These are phyloP conservation scores for Durio zibethinus DNA, from an alignment of 345 rosid species.

Conservation along the genomic window DNA sequence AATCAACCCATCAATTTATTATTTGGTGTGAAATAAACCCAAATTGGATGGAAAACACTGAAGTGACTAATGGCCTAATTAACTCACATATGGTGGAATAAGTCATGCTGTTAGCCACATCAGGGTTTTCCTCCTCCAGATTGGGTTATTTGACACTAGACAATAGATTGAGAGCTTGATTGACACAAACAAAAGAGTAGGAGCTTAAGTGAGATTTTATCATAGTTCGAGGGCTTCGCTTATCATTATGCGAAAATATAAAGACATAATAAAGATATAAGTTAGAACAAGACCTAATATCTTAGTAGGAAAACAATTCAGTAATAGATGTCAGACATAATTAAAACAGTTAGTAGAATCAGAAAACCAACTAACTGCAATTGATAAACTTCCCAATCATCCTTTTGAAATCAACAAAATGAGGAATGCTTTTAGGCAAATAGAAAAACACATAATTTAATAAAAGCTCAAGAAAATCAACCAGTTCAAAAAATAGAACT, in stretches of 20 bases:
- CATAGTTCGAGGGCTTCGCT: neutral
- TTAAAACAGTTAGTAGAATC: neutral
- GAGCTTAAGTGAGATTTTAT: neutral
- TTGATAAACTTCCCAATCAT: neutral
- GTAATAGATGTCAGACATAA: neutral
- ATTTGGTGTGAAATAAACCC: neutral
- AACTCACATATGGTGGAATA: neutral
- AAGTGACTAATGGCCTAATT: neutral
- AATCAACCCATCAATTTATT: neutral
- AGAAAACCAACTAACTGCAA: neutral
- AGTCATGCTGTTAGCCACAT: neutral
- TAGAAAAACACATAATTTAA: neutral
- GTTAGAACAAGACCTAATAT: neutral
- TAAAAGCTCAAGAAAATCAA: neutral
- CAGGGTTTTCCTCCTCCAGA: neutral
- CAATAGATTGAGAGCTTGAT: neutral
- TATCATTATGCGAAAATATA: neutral
- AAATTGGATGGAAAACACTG: neutral
- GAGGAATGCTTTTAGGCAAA: neutral
- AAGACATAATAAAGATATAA: neutral
- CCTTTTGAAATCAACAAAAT: neutral
- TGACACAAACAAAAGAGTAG: neutral
- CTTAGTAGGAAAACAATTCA: neutral
- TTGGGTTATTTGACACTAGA: neutral
- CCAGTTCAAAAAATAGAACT: neutral